Conservation (phyloP, 495 filamentous ascomycete genomes). For the Neurospora sp. region DNA sequence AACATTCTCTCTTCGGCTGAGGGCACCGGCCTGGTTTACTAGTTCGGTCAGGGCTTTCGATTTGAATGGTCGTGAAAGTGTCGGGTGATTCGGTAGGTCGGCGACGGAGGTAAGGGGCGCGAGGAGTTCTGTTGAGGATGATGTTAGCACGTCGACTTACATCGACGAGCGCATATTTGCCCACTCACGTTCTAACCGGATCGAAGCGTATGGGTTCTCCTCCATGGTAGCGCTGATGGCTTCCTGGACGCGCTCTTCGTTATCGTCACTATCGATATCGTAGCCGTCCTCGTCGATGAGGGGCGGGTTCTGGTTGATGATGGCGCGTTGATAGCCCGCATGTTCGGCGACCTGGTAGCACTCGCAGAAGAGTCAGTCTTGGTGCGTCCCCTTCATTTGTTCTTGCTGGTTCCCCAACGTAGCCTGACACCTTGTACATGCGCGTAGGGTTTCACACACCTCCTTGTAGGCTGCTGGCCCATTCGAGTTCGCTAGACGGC, state of each 20-base stretch:
- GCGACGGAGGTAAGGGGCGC: slow-evolving; percentile 79
- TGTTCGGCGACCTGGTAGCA: slow-evolving; percentile 63
- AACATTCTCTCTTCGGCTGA: slow-evolving; percentile 67
- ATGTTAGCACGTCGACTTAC: neutral
- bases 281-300: slow-evolving; percentile 81
- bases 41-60: slow-evolving; percentile 76
- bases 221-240: slow-evolving; percentile 61
- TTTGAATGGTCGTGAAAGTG: slow-evolving; percentile 70
- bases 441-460: slow-evolving; percentile 37
- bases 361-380: neutral
- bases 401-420: neutral
- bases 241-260: slow-evolving; percentile 53
- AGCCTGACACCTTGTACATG: neutral
- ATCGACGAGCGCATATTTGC: neutral
- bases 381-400: slow-evolving; percentile 2
- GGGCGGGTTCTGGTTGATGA: slow-evolving; percentile 65
- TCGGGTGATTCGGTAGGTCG: slow-evolving; percentile 75
- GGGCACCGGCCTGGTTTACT: slow-evolving; percentile 52
- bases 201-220: slow-evolving; percentile 71
- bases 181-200: slow-evolving; percentile 70
- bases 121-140: slow-evolving; percentile 54
- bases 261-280: slow-evolving; percentile 71
- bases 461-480: slow-evolving; percentile 77
- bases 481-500: slow-evolving; percentile 56
- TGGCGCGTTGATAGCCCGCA: slow-evolving; percentile 72